Evolutionary conservation across 169 alveolate genomes (phyloP).

Genomic region (Cryptosporidium sp.): DNA sequence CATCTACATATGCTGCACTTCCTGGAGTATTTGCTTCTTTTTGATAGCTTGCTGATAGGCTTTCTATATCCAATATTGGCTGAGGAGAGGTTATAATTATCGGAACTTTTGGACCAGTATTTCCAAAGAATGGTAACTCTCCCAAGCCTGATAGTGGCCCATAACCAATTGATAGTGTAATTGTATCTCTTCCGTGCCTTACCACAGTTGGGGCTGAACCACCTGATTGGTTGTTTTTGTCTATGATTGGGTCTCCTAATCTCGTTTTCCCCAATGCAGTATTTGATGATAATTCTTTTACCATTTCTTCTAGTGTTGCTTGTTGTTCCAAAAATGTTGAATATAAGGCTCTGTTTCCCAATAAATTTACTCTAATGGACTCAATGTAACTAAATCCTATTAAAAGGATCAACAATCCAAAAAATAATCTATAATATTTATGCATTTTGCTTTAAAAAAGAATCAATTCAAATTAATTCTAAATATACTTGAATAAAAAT

Average conservation of each 20-base stretch:
- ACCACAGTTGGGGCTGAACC: slow-evolving; percentile 59
- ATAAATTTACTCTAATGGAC: slow-evolving; percentile 44
- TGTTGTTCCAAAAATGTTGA: slow-evolving; percentile 63
- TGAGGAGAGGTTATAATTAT: slow-evolving; percentile 73
- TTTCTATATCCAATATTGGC: slow-evolving; percentile 70
- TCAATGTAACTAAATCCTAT: background rate
- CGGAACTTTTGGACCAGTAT: slow-evolving; percentile 75
- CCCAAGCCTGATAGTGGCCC: slow-evolving; percentile 66
- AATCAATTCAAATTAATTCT: background rate
- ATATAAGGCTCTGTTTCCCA: slow-evolving; percentile 33
- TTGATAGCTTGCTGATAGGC: slow-evolving; percentile 68
- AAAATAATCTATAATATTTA: background rate
- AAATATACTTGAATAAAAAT: background rate
- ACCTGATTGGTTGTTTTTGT: background rate
- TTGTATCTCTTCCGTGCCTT: slow-evolving; percentile 74
- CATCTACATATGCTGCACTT: slow-evolving; percentile 71
- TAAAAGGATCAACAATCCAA: slow-evolving; percentile 6
- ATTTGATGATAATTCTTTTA: slow-evolving; percentile 52
- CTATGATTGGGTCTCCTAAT: slow-evolving; percentile 36
- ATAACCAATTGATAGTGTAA: slow-evolving; percentile 61
- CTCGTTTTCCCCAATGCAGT: slow-evolving; percentile 40
- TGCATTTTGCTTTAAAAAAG: slow-evolving; percentile 14
- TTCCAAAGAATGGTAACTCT: slow-evolving; percentile 69
- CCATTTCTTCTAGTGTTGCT: slow-evolving; percentile 64
- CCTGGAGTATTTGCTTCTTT: slow-evolving; percentile 73